Conservation (phyloP, 306 rosid genomes). For the Astragalus glycyphyllos region DNA sequence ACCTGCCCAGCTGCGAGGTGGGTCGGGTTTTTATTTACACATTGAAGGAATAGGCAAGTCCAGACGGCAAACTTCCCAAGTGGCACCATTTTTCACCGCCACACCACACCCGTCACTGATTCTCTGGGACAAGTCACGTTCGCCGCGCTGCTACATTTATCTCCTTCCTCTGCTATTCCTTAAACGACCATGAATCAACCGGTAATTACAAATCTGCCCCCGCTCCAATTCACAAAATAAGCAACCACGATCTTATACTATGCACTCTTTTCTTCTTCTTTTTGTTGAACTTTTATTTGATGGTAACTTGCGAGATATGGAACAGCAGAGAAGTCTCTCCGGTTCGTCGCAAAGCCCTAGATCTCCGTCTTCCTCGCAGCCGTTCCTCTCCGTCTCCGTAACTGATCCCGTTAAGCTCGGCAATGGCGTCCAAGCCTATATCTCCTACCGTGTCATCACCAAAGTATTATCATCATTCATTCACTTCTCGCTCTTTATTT, state of each 20-base stretch:
- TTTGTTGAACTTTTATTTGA: slow-evolving; percentile 15
- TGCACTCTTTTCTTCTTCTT: background rate
- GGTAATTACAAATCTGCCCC: slow-evolving; percentile 61
- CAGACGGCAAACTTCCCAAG: background rate
- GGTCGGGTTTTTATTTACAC: too few species aligned
- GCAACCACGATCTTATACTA: background rate
- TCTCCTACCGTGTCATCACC: slow-evolving; percentile 94
- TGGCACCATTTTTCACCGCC: slow-evolving; percentile 24
- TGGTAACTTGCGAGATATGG: slow-evolving; percentile 46
- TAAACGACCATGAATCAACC: slow-evolving; percentile 48
- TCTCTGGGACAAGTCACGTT: background rate
- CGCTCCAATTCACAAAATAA: slow-evolving; percentile 25
- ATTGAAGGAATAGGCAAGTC: background rate
- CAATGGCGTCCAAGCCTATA: slow-evolving; percentile 97
- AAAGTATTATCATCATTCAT: slow-evolving; percentile 49
- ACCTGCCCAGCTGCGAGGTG: too few species aligned
- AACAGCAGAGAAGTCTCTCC: slow-evolving; percentile 73
- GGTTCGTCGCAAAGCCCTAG: slow-evolving; percentile 90
- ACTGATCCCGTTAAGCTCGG: slow-evolving; percentile 98
- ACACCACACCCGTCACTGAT: slow-evolving; percentile 3
- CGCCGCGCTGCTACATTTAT: background rate
- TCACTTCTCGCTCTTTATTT: background rate
- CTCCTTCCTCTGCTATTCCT: background rate
- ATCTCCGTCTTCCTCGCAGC: slow-evolving; percentile 88
- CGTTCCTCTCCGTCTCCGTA: slow-evolving; percentile 80